Base-by-base conservation (phyloP, 2,329 filamentous ascomycete species). In the Leptosphaerulina australis region DNA sequence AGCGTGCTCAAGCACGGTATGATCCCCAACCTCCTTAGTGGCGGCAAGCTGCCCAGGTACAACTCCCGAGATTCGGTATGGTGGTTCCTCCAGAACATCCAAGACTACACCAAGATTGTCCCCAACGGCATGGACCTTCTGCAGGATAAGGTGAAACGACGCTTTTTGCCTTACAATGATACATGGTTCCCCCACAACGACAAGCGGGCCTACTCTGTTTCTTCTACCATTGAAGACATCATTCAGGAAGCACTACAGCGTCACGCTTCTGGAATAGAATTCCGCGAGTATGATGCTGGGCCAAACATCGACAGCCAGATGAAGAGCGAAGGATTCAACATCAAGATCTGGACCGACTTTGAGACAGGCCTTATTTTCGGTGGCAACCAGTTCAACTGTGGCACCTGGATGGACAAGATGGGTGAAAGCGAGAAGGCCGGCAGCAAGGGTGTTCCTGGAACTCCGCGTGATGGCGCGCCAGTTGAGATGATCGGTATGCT, bases 341-440 rank as follows among this genome's bases (percentile, higher is more conserved):
- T 96, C 58, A 86, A 94, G 52, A 88, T 97, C 61, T 84, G 88
- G 52, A 90, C 96, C 9, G 93, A 99, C 70, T 97, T 93, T 93
- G 78, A 83, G 24, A 94, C 86, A 4, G 95, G 94, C 17, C 83
- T 99, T 56, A 87, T 99, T 50, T 96, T 95, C 66, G 94, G 95
- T 47, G 94, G 95, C 25, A 97, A 90, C 67, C 92, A 97, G 68
- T 82, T 78, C 75, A 99, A 99, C 74, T 99, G 95, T 64, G 94
- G 94, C 43, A 99, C 94, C 1, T 99, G 94, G 94, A 97, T 97
- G 91, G 94, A 99, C 80, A 99, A 99, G 82, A 99, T 99, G 94
- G 94, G 94, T n/a, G 94, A 99, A 73, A 96, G 91, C 56, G 85
- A 89, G 58, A 89, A 87, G 55, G 94, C 95, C 12, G 88, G 88